Evolutionary conservation across 2,329 filamentous ascomycete genomes (phyloP).

Genomic region (Aureobasidium sp.): DNA sequence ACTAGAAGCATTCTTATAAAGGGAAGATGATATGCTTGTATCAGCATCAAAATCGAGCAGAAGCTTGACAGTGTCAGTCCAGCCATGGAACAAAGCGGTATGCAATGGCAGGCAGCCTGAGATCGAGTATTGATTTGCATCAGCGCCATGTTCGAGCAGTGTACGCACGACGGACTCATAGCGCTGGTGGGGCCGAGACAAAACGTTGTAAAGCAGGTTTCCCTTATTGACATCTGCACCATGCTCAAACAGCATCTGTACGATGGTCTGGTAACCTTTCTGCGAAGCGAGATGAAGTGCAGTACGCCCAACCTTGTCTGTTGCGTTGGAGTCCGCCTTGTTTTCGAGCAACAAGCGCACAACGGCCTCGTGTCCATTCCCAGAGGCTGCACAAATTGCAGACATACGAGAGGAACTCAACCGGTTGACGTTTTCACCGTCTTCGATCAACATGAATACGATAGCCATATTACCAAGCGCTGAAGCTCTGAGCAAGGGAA

Average conservation of each 20-base stretch:
- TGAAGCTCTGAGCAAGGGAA: neutral
- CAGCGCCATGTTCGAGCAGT: neutral
- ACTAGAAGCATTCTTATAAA: neutral
- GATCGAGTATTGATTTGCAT: neutral
- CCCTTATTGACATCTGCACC: neutral
- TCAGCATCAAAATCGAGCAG: neutral
- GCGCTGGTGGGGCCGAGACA: too few species aligned
- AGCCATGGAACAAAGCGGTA: neutral
- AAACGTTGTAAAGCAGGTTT: too few species aligned
- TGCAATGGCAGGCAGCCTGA: neutral
- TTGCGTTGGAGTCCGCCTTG: neutral
- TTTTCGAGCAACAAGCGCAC: neutral
- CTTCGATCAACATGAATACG: neutral
- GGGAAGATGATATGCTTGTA: neutral
- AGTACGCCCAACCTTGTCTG: neutral
- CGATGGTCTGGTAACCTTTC: neutral
- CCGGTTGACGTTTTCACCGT: neutral
- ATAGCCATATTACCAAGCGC: neutral
- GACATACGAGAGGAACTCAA: accelerated
- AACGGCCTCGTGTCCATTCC: neutral
- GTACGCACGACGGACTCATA: too few species aligned
- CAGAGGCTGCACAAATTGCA: neutral
- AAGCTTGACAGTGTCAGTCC: neutral
- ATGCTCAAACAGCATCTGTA: neutral
- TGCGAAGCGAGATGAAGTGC: neutral